These are phyloP conservation scores for Saccharum officinarum DNA, from an alignment of 176 grass and related monocot species.

Conservation along the genomic window DNA sequence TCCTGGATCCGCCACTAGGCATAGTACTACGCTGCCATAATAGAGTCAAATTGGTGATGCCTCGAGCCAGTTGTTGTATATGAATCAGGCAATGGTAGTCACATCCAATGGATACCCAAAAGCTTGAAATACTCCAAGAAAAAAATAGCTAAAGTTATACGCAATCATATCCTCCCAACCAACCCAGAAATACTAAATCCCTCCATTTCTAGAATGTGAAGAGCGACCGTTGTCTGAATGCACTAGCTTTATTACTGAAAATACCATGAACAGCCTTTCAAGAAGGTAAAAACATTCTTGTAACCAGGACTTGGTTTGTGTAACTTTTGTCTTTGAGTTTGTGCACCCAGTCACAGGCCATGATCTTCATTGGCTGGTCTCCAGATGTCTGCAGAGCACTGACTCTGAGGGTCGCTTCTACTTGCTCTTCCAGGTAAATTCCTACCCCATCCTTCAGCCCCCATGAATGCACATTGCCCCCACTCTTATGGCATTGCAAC, in stretches of 20 bases:
- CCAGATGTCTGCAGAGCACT: slow-evolving; percentile 1
- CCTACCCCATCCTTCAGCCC: slow-evolving; percentile 20
- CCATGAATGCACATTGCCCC: slow-evolving; percentile 42
- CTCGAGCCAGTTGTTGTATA: slow-evolving; percentile 13
- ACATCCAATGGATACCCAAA: slow-evolving; percentile 30
- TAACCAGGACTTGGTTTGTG: background rate
- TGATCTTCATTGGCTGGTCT: slow-evolving; percentile 34
- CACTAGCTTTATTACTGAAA: slow-evolving; percentile 7
- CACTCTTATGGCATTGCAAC: slow-evolving; percentile 43
- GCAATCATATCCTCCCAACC: background rate
- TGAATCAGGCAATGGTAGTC: slow-evolving; percentile 26
- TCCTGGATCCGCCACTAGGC: too few relatives aligned
- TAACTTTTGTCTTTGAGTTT: background rate
- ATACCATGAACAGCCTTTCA: background rate
- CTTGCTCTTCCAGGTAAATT: slow-evolving; percentile 33
- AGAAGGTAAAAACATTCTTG: slow-evolving; percentile 4
- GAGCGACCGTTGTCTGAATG: background rate
- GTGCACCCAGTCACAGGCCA: slow-evolving; percentile 32
- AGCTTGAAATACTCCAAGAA: slow-evolving; percentile 25
- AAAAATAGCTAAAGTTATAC: background rate
- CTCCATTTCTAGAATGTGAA: background rate
- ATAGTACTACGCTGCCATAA: slow-evolving; percentile 16
- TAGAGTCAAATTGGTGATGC: slow-evolving; percentile 25
- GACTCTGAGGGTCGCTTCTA: background rate
- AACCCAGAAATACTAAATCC: background rate